These are phyloP conservation scores for Penicillium soppii DNA, from an alignment of 495 filamentous ascomycete genomes.

Conservation along the genomic window DNA sequence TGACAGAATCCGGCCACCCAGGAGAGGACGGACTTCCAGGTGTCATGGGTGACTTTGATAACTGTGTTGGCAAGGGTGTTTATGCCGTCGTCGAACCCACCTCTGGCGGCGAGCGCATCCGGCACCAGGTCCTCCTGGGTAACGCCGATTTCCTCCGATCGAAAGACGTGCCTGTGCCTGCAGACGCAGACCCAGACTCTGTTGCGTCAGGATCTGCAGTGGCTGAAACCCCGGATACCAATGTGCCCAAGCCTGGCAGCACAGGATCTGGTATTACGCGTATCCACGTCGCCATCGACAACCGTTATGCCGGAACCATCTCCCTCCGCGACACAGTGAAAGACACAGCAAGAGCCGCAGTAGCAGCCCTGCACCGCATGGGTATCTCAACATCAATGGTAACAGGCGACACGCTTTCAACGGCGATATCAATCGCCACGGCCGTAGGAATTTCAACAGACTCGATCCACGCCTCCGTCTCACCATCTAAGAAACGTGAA, in stretches of 20 bases:
- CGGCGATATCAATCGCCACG: conserved; percentile 77
- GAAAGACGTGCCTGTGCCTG: conserved; percentile 64
- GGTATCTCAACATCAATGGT: conserved; percentile 86
- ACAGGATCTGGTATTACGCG: conserved; percentile 68
- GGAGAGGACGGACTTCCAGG: conserved; percentile 77
- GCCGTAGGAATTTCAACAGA: conserved; percentile 75
- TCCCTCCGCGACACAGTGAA: conserved; percentile 90
- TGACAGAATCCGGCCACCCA: conserved; percentile 67
- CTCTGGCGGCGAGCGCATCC: conserved; percentile 58
- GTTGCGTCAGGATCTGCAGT: conserved; percentile 5
- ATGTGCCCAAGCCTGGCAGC: conserved; percentile 24
- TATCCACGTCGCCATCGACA: conserved; percentile 88
- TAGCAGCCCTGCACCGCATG: conserved; percentile 81
- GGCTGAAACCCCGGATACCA: conserved; percentile 19
- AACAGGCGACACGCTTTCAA: conserved; percentile 83
- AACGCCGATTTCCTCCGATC: conserved; percentile 75
- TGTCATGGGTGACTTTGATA: conserved; percentile 78
- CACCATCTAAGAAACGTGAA: conserved; percentile 81
- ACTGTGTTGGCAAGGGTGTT: conserved; percentile 81
- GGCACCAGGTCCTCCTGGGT: conserved; percentile 79
- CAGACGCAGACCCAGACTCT: conserved; percentile 52
- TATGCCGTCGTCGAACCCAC: conserved; percentile 77
- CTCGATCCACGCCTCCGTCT: conserved; percentile 77
- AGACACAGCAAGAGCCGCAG: conserved; percentile 74
- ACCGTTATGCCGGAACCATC: conserved; percentile 73